These are phyloP conservation scores for Citrus mangshanensis DNA, from an alignment of 345 rosid species.

Conservation along the genomic window DNA sequence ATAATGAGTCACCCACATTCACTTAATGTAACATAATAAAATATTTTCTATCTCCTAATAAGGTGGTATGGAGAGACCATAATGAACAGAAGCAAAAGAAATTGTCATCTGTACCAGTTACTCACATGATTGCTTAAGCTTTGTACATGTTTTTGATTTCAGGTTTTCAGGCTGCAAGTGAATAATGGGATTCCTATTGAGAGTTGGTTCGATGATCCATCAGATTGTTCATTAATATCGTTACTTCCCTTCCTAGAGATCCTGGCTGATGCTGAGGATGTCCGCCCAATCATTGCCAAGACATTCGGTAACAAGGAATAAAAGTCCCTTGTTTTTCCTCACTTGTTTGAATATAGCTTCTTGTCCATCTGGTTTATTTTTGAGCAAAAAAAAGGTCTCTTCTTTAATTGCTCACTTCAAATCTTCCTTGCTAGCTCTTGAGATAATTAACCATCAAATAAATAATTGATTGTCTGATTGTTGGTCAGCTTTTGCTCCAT, in stretches of 20 bases:
- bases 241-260: slow-evolving; percentile 93
- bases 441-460: slow-evolving; percentile 31
- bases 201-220: slow-evolving; percentile 95
- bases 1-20: too few species aligned
- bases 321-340: slow-evolving; percentile 30
- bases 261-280: slow-evolving; percentile 79
- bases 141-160: slow-evolving; percentile 30
- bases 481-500: slow-evolving; percentile 34
- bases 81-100: neutral
- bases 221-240: slow-evolving; percentile 73
- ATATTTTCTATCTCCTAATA: too few species aligned
- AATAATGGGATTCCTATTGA: slow-evolving; percentile 94
- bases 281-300: slow-evolving; percentile 88
- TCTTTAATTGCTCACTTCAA: slow-evolving; percentile 25
- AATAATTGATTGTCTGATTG: slow-evolving; percentile 27
- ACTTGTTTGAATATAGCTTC: slow-evolving; percentile 34
- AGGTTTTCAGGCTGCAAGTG: slow-evolving; percentile 93
- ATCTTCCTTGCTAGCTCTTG: slow-evolving; percentile 18
- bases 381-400: slow-evolving; percentile 23
- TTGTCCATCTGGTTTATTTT: slow-evolving; percentile 23
- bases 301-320: slow-evolving; percentile 75
- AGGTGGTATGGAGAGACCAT: neutral
- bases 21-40: too few species aligned
- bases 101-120: neutral
- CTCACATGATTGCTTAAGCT: slow-evolving; percentile 12